Base-by-base conservation (phyloP, 2,329 filamentous ascomycete species). In the Colletotrichum orbiculare region DNA sequence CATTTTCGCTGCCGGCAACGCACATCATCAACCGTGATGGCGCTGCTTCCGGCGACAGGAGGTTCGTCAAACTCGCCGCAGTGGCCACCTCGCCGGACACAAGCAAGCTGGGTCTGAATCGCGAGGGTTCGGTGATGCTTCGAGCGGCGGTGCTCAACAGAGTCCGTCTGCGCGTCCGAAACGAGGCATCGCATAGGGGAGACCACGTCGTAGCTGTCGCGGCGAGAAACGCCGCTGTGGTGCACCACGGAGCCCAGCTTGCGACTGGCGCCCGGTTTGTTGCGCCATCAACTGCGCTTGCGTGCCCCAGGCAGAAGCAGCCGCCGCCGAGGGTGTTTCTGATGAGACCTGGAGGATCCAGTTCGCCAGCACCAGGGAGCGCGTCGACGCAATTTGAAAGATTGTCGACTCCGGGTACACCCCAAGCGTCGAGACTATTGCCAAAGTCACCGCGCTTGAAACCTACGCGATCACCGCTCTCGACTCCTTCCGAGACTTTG, bases 1-100 rank as follows among this genome's bases (percentile, higher is more conserved):
- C 90, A 1, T 93, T 87, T 75, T 91, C 89, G 0, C 81, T 86
- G 35, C 90, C 90, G 0, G 88, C 90, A 3, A 88, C 89, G 47
- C 89, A 92, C 71, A 91, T 92, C 61, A 81, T 89, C 56, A 87
- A 89, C 73, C 84, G 88, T 34, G 88, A 87, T 60, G 81, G 79
- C 11, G 71, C 76, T 10, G 75, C 79, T 1, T 69, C 74, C 2
- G 80, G 82, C 5, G 80, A 84, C 67, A 83, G 79, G 69, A 77
- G 82, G 4, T 83, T 86, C 56, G 70, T 83, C 37, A 83, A 83
- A 70, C 76, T 84, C 61, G 81, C 83, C 0, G 78, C 81, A 5
- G 60, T 47, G 43, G 64, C 54, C 37, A 63, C 52, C 25, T 74
- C 81, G 17, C 70, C 79, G 15, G 77, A 79, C 11, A 71, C 77